These are phyloP conservation scores for Lathyrus aphaca DNA, from an alignment of 306 rosid species.

Conservation along the genomic window DNA sequence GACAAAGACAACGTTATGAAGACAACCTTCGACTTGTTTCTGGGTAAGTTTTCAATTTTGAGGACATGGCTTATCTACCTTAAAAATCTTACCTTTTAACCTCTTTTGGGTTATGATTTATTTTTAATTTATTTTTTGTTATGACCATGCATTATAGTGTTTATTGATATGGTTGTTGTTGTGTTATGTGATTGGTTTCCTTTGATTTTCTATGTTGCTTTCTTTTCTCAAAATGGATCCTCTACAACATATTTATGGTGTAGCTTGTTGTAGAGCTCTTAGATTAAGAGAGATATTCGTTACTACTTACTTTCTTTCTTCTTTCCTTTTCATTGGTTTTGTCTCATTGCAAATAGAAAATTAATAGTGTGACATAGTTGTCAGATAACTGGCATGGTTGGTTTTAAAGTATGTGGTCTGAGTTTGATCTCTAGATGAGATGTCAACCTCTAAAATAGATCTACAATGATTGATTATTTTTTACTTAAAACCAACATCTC, in stretches of 20 bases:
- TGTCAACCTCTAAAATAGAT: not conserved
- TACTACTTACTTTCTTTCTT: not conserved
- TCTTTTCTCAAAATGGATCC: constrained; percentile 1
- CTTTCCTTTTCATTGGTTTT: constrained; percentile 14
- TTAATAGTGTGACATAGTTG: not conserved
- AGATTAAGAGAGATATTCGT: not conserved
- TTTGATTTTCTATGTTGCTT: constrained; percentile 25
- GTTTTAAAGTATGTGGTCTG: not conserved
- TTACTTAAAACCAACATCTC: no score
- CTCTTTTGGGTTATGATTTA: constrained; percentile 7
- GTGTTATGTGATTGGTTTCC: not conserved
- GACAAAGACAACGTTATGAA: constrained; percentile 79
- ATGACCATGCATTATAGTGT: constrained; percentile 4
- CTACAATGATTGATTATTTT: not conserved
- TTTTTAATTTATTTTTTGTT: constrained; percentile 17
- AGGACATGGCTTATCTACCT: not conserved
- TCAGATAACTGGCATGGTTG: not conserved
- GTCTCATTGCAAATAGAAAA: constrained; percentile 33
- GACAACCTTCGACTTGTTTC: constrained; percentile 77
- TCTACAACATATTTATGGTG: not conserved
- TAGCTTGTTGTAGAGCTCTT: not conserved
- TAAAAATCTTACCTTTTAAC: constrained; percentile 8
- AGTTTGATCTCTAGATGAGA: not conserved
- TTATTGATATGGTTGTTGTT: not conserved
- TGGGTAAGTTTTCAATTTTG: constrained; percentile 57